Base-by-base conservation (phyloP, 106 monocot genomes). In the Acorus calamus region DNA sequence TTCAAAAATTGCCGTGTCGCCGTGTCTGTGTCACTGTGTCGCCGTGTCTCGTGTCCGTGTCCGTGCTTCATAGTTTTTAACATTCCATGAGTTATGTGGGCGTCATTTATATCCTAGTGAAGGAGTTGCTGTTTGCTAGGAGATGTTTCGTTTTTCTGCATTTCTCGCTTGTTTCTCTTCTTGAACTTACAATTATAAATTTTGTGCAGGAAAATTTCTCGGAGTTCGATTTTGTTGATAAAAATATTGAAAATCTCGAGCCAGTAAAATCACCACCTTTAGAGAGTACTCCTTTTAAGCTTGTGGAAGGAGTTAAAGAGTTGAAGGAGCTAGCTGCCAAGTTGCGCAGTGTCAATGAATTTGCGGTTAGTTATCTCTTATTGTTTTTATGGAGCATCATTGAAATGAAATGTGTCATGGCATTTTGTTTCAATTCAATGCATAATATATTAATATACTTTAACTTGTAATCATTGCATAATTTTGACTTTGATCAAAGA, bases 231-330 rank as follows among this genome's bases (percentile, higher is more conserved):
- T 99, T 92, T 66, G 14, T 92, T 61, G 83, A 92, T 77, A 86
- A 73, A 73, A 79, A 64, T 62, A 43, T 73, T 57, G 57, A 14
- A 12, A 68, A 85, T 65, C 60, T 61, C 62, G 83, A 86, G 11
- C 85, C 83, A 54, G 66, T 70, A 41, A 79, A 81, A 66, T 88
- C 98, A 9, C 83, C 75, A 12, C 70, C 82, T 58, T 13, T 99
- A 9, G 83, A 83, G 55, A 69, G 59, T 11, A 99, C 98, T 5
- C 98, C 92, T 63, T 99, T 92, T 79, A 83, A 79, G 49, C 76
- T 92, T 60, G 92, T 99, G 51, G 79, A 86, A 44, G 81, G 59
- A 52, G 77, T 86, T 63, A 86, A 81, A 50, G 98, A 78, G 12
- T 76, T 99, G 59, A 85, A 83, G 64, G 83, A 85, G 55, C 49